phyloP scores from a whole-genome alignment of 2,329 filamentous ascomycete species.

The Colletotrichum godetiae region DNA sequence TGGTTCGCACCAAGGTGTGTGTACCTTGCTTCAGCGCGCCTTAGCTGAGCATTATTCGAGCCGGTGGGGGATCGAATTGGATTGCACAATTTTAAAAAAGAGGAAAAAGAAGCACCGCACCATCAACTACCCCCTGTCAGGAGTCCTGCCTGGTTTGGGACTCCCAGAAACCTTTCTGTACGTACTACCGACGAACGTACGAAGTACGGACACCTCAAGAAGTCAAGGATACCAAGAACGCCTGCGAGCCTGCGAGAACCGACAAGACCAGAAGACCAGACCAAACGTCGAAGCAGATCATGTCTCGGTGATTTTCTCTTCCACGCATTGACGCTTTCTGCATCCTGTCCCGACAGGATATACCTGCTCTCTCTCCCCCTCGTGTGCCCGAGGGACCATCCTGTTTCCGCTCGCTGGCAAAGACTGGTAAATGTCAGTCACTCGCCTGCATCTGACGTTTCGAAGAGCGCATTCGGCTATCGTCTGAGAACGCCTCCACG shows the following conservation, averaged over 20 bases:
- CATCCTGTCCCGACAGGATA: constrained; percentile 12
- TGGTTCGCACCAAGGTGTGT: constrained; percentile 15
- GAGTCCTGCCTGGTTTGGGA: constrained; percentile 9
- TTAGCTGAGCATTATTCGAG: constrained; percentile 19
- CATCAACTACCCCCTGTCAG: constrained; percentile 27
- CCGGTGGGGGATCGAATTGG: constrained; percentile 22
- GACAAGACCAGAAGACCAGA: constrained; percentile 7
- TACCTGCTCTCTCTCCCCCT: constrained; percentile 18
- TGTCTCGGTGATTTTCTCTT: constrained; percentile 49
- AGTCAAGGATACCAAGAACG: not conserved
- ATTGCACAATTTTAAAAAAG: constrained; percentile 32
- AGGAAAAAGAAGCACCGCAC: constrained; percentile 26
- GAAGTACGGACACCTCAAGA: not conserved
- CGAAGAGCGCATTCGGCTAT: constrained; percentile 35
- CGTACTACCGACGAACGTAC: not conserved
- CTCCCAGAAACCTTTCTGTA: not conserved
- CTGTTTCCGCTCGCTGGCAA: constrained; percentile 24
- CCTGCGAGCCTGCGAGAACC: not conserved
- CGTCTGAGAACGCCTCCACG: constrained; percentile 34
- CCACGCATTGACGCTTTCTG: constrained; percentile 33
- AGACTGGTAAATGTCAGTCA: constrained; percentile 20
- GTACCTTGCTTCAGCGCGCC: constrained; percentile 22
- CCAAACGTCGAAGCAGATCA: constrained; percentile 47
- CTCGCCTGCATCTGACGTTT: constrained; percentile 32
- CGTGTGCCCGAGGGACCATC: constrained; percentile 18